Evolutionary conservation across 2,329 filamentous ascomycete genomes (phyloP).

Genomic region (Drechmeria coniospora): DNA sequence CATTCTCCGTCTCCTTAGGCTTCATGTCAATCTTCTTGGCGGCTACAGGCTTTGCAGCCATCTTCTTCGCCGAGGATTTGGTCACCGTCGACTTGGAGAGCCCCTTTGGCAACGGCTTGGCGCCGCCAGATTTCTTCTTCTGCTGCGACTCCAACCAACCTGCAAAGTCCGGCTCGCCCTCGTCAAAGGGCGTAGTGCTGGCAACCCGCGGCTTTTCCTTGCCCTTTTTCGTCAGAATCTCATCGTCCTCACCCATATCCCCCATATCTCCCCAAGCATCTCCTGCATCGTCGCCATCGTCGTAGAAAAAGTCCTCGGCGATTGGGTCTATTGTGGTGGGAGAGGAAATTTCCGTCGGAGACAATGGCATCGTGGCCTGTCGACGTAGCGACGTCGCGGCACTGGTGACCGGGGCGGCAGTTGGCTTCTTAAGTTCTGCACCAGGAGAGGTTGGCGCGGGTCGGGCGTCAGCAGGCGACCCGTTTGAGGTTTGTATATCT

Average conservation of each 20-base stretch:
- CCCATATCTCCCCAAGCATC: constrained; percentile 66
- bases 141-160: constrained; percentile 85
- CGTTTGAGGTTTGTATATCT: constrained; percentile 55
- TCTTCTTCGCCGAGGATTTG: constrained; percentile 28
- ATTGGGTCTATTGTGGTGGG: constrained; percentile 26
- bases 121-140: constrained; percentile 52
- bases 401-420: too few relatives aligned
- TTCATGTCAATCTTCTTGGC: constrained; percentile 57
- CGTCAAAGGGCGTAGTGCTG: constrained; percentile 48
- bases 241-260: constrained; percentile 42
- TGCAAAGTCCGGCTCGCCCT: constrained; percentile 88
- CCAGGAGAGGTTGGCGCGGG: constrained; percentile 22
- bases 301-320: constrained; percentile 35
- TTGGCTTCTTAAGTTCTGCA: constrained; percentile 19
- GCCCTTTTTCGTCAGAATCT: constrained; percentile 10
- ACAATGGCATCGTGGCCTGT: too few relatives aligned
- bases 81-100: constrained; percentile 42
- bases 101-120: constrained; percentile 69
- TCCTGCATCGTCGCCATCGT: constrained; percentile 44
- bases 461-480: constrained; percentile 25
- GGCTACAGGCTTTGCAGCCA: constrained; percentile 25
- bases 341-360: too few relatives aligned
- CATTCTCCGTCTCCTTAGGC: constrained; percentile 42
- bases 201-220: constrained; percentile 17
- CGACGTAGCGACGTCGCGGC: constrained; percentile 45